Conservation (phyloP, 148 eudicot species). For the Diospyros kaki region DNA sequence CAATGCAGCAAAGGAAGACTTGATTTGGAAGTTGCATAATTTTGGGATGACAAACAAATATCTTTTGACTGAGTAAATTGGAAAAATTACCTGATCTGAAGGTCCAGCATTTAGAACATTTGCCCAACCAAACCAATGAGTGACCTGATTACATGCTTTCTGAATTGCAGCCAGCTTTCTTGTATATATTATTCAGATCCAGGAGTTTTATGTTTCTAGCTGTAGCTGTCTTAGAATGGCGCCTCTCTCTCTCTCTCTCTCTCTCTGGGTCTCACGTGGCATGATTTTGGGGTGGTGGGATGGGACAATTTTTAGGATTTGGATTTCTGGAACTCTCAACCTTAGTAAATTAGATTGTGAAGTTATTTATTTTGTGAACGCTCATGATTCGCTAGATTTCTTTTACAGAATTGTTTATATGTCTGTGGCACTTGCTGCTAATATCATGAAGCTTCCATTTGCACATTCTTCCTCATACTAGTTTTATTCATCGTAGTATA, state of each 20-base stretch:
- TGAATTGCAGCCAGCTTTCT: background rate
- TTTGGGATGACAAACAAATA: background rate
- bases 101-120: background rate
- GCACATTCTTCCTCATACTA: background rate
- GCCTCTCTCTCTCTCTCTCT: background rate
- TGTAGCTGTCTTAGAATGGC: background rate
- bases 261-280: background rate
- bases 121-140: background rate
- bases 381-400: too few relatives aligned
- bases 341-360: background rate
- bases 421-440: background rate
- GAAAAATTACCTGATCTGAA: background rate
- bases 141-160: background rate
- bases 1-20: background rate
- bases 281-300: background rate
- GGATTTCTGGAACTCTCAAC: background rate
- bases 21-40: background rate
- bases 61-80: background rate
- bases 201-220: background rate
- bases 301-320: background rate
- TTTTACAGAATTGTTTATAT: background rate
- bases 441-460: background rate
- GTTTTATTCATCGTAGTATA: background rate
- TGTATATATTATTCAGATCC: too few relatives aligned
- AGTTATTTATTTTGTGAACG: background rate